Conservation (phyloP, 345 rosid genomes). For the Gossypium thurberi region DNA sequence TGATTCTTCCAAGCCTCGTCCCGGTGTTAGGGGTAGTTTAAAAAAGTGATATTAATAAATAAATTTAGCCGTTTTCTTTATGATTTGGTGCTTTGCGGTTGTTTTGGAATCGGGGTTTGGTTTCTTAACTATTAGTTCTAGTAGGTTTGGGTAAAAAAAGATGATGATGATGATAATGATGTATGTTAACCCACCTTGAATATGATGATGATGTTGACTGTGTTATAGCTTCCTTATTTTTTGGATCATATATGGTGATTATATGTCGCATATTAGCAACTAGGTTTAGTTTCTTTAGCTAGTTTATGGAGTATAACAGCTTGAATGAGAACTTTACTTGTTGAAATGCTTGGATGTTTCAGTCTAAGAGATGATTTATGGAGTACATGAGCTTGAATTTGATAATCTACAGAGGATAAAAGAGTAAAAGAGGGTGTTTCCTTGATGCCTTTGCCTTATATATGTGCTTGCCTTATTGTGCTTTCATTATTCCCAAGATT, state of each 20-base stretch:
- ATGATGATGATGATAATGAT: background rate
- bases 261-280: background rate
- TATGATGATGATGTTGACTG: background rate
- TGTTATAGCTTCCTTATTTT: background rate
- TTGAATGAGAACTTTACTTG: background rate
- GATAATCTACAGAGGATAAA: background rate
- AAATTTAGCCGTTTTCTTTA: background rate
- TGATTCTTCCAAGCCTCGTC: conserved; percentile 35
- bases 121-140: background rate
- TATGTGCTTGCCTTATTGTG: too few relatives aligned
- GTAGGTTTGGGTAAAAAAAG: background rate
- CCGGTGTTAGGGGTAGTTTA: conserved; percentile 50
- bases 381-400: background rate
- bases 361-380: background rate
- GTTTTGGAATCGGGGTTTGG: background rate
- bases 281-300: background rate
- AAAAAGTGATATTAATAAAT: conserved; percentile 30
- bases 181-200: background rate
- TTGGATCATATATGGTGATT: background rate
- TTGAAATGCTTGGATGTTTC: background rate
- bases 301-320: background rate
- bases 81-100: conserved; percentile 3
- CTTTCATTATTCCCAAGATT: too few relatives aligned
- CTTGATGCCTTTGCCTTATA: background rate
- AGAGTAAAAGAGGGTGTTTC: background rate